Evolutionary conservation across 352 stramenopile species (phyloP).

Genomic region (Phytopythium vexans): DNA sequence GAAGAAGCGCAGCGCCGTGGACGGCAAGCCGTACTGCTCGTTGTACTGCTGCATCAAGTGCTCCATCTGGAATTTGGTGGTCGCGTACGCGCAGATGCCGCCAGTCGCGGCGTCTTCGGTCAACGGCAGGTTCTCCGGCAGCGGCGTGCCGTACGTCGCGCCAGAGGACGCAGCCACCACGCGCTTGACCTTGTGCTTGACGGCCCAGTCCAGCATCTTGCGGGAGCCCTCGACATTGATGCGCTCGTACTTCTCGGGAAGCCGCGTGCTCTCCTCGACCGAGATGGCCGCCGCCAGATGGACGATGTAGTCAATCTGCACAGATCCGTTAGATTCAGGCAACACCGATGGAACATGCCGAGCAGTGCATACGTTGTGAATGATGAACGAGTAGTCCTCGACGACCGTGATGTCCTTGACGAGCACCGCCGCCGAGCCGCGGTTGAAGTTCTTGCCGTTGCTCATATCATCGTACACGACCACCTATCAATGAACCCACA

Average conservation of each 20-base stretch:
- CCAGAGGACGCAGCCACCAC: constrained; percentile 55
- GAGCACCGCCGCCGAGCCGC: constrained; percentile 36
- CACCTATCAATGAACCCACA: constrained; percentile 18
- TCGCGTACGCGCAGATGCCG: constrained; percentile 55
- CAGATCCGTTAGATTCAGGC: not conserved
- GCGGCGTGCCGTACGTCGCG: constrained; percentile 42
- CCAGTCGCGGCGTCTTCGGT: constrained; percentile 40
- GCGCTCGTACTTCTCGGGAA: constrained; percentile 58
- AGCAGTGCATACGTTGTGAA: constrained; percentile 32
- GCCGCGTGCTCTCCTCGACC: constrained; percentile 54
- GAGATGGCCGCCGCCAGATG: constrained; percentile 63
- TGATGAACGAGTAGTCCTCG: constrained; percentile 43
- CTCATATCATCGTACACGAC: constrained; percentile 71
- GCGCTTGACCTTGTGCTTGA: constrained; percentile 47
- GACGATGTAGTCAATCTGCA: constrained; percentile 53
- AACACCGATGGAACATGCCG: not conserved
- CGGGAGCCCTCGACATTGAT: constrained; percentile 56
- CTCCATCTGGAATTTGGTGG: constrained; percentile 66
- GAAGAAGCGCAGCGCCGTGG: constrained; percentile 58
- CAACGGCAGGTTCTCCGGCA: constrained; percentile 38
- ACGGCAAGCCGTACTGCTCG: constrained; percentile 38
- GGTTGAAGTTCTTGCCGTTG: constrained; percentile 67
- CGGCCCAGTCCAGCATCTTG: constrained; percentile 51
- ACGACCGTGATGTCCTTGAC: constrained; percentile 64
- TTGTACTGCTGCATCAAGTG: constrained; percentile 49